phyloP scores from a whole-genome alignment of 1,284 basidiomycete genomes.

The Neotropicomus parvogracilis region DNA sequence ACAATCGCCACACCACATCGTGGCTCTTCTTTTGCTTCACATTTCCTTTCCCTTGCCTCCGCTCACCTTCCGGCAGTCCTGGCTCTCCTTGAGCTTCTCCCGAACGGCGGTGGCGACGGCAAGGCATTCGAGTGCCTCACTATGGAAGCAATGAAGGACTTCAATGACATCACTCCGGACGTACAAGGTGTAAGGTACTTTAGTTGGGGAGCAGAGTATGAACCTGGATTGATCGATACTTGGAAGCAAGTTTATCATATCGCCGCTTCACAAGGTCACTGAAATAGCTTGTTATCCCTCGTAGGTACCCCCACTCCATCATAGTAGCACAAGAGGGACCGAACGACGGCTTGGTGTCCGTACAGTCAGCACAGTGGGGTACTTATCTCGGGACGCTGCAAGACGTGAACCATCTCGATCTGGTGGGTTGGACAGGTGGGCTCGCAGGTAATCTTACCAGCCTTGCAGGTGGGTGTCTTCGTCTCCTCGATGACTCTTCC shows the following conservation, averaged over 20 bases:
- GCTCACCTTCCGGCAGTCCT: conserved; percentile 61
- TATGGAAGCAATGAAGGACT: conserved; percentile 78
- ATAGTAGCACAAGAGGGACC: conserved; percentile 87
- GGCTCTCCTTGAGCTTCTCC: conserved; percentile 71
- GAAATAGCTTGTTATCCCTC: neutral
- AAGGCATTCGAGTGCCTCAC: conserved; percentile 88
- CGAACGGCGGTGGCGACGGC: conserved; percentile 82
- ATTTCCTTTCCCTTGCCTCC: conserved; percentile 82
- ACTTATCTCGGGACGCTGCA: conserved; percentile 83
- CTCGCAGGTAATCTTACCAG: conserved; percentile 75
- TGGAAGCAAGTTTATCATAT: conserved; percentile 56
- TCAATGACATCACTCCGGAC: conserved; percentile 84
- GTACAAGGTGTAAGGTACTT: conserved; percentile 79
- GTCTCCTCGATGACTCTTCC: neutral
- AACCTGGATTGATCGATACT: conserved; percentile 84
- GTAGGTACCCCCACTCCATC: conserved; percentile 75
- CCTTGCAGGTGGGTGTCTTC: conserved; percentile 18
- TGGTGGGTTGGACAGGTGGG: conserved; percentile 72
- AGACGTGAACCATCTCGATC: conserved; percentile 89
- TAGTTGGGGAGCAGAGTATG: conserved; percentile 89
- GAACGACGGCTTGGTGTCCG: conserved; percentile 88
- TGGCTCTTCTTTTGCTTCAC: conserved; percentile 91
- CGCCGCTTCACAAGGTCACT: neutral
- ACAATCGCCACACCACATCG: conserved; percentile 94
- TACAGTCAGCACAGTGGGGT: conserved; percentile 83